Percentiles rank a stretch among this genome's conserved stretches.
These are phyloP conservation scores for Mycena polygramma DNA, from an alignment of 768 basidiomycete species.

Conservation along the genomic window DNA sequence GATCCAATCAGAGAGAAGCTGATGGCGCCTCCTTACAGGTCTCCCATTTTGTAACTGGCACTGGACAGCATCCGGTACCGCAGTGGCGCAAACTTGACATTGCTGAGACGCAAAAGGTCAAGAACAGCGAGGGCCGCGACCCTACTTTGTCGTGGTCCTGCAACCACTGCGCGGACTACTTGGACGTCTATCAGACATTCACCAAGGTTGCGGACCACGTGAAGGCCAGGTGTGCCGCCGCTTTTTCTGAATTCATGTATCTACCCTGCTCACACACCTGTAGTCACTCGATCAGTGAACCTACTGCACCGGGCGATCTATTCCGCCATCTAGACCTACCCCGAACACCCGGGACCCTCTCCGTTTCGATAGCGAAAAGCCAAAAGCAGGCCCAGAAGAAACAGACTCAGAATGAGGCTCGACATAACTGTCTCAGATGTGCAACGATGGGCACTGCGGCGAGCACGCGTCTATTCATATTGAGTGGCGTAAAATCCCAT, in stretches of 20 bases:
- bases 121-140: conserved; percentile 9
- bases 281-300: conserved; percentile 23
- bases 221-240: conserved; percentile 11
- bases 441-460: neutral
- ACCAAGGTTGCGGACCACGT: conserved; percentile 23
- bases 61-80: neutral
- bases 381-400: too few relatives aligned
- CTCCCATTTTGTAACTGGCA: conserved; percentile 11
- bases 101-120: neutral
- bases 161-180: conserved; percentile 28
- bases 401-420: neutral
- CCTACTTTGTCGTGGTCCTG: conserved; percentile 31
- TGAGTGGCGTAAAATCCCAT: conserved; percentile 18
- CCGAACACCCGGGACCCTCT: neutral
- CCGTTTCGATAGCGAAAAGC: too few relatives aligned
- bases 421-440: conserved; percentile 21
- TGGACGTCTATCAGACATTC: conserved; percentile 19
- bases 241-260: neutral
- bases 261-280: neutral
- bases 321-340: conserved; percentile 17
- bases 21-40: conserved; percentile 15
- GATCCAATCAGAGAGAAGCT: neutral
- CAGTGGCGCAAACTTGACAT: conserved; percentile 2
- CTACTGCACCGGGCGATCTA: conserved; percentile 14
- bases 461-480: conserved; percentile 11